A percentile compares a stretch with the other conserved stretches of the same genome.
Conservation (phyloP, 768 basidiomycete genomes). For the Leccinellum albellum region DNA sequence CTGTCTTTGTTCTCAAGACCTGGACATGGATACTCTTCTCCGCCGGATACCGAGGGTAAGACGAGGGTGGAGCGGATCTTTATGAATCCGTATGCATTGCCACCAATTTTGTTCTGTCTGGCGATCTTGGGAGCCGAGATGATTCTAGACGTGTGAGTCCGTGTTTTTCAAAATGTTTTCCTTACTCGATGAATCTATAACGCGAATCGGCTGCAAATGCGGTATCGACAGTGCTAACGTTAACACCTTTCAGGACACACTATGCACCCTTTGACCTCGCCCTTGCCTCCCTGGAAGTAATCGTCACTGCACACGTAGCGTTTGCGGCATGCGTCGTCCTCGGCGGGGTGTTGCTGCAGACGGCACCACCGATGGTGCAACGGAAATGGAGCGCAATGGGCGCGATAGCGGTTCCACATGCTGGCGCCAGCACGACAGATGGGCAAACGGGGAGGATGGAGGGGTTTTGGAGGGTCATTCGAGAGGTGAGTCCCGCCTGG, state of each 20-base stretch:
- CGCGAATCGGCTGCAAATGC: no score
- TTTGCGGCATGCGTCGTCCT: slow-evolving; percentile 82
- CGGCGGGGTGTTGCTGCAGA: slow-evolving; percentile 85
- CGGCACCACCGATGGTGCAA: slow-evolving; percentile 55
- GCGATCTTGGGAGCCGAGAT: slow-evolving; percentile 53
- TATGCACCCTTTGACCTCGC: slow-evolving; percentile 79
- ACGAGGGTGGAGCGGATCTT: slow-evolving; percentile 34
- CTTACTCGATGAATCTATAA: not conserved
- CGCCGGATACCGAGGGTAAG: slow-evolving; percentile 3
- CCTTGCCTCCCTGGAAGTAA: slow-evolving; percentile 73
- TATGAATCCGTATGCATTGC: slow-evolving; percentile 72
- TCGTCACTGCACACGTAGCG: slow-evolving; percentile 77
- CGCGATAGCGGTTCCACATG: slow-evolving; percentile 2
- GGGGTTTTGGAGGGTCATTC: slow-evolving; percentile 72
- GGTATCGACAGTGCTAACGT: not conserved
- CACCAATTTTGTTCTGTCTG: slow-evolving; percentile 56
- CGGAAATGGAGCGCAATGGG: slow-evolving; percentile 9
- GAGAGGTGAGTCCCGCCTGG: slow-evolving; percentile 61
- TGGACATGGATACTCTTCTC: slow-evolving; percentile 14
- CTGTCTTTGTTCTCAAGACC: slow-evolving; percentile 38
- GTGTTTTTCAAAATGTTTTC: slow-evolving; percentile 2
- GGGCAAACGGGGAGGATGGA: slow-evolving; percentile 66
- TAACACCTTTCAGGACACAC: slow-evolving; percentile 35
- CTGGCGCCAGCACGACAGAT: not conserved
- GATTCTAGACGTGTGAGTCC: slow-evolving; percentile 54